Base-by-base conservation (phyloP, 2,329 filamentous ascomycete genomes). In the Arthrobotrys pseudoclavata region DNA sequence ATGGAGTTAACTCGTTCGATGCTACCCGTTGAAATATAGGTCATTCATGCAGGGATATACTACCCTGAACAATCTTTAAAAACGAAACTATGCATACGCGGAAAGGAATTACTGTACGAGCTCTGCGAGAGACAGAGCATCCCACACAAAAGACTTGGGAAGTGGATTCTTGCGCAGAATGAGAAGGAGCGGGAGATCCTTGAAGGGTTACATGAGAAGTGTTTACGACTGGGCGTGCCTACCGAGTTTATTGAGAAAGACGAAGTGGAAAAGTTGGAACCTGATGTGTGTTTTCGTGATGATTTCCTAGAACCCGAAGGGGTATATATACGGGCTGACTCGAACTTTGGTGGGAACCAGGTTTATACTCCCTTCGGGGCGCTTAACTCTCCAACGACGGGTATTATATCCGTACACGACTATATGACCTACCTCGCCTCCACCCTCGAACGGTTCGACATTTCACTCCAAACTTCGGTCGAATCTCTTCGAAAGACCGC, bases 31-130 rank as follows among this genome's bases (percentile, higher is more conserved):
- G n/a, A 45, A 40, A 12, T 20, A 20, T 45, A 90, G 88, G 95
- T 98, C 69, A 96, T 99, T 81, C 96, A 99, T 83, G 96, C 93
- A 0, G 96, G 96, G 13, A 88, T 98, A 79, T 98, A 97, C 87
- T 97, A 97, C 84, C 92, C 92, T 15, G 83, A 86, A 4, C 84
- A 85, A 47, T 91, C 90, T 0, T 88, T 97, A 66, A 99, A 99
- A 85, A 93, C 94, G 0, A 85, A 85, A 15, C 88, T 99, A 12
- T 99, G 96, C 85, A 86, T 97, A 79, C 85, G 86, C 34, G 96
- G 96, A 76, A 91, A 91, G 80, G 83, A 90, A 34, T 86, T 93
- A 83, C 86, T 98, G 75, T 99, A 99, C 84, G 87, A 86, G 3
- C 88, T 97, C 48, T 97, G 95, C 85, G 84, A 85, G 4, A 85